phyloP scores from a whole-genome alignment of 306 rosid species.

The Phaseolus lunatus region DNA sequence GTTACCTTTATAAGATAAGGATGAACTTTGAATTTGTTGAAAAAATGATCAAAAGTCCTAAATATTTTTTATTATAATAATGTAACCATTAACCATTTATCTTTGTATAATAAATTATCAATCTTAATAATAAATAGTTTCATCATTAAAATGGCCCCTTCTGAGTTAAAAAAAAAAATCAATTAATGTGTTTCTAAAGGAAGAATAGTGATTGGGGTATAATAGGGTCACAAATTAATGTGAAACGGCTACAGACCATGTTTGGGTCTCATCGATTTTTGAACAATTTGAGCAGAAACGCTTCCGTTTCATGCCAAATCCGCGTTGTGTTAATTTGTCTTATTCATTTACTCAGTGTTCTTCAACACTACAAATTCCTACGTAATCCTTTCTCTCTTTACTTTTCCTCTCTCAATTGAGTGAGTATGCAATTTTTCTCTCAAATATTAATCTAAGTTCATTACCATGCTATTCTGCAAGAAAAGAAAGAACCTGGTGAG shows the following conservation, averaged over 20 bases:
- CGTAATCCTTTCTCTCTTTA: constrained; percentile 16
- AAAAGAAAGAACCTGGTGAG: constrained; percentile 24
- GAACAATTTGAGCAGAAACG: not conserved
- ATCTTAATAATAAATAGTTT: constrained; percentile 26
- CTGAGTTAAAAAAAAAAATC: not conserved
- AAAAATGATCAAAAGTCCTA: not conserved
- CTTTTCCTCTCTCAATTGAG: constrained; percentile 4
- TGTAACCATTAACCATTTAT: not conserved
- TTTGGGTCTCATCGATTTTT: not conserved
- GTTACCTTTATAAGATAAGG: not conserved
- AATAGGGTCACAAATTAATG: not conserved
- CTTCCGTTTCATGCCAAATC: constrained; percentile 21
- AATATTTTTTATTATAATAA: constrained; percentile 5
- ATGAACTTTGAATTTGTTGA: constrained; percentile 14
- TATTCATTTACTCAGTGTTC: not conserved
- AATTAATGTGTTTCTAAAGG: constrained; percentile 21
- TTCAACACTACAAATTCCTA: not conserved
- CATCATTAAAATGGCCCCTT: constrained; percentile 7
- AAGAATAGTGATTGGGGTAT: constrained; percentile 33
- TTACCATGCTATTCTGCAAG: constrained; percentile 27
- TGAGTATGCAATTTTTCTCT: too few relatives aligned
- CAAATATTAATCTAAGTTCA: not conserved
- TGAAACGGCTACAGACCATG: constrained; percentile 40
- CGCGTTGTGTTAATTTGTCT: not conserved
- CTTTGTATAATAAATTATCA: not conserved